phyloP scores from a whole-genome alignment of 1,284 basidiomycete species.

The Ceratobasidium sp. region DNA sequence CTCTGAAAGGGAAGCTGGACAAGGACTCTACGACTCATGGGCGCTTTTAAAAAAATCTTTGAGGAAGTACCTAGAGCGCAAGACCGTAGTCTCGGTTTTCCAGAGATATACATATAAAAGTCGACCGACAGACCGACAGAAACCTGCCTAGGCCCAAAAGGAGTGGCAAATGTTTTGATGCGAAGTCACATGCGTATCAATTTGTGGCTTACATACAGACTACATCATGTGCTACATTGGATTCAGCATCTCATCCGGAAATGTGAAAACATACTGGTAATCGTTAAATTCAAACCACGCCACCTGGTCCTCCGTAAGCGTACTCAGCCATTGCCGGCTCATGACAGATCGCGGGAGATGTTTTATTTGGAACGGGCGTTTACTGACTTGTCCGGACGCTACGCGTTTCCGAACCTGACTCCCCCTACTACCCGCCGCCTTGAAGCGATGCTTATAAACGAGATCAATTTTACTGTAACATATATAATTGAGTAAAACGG shows the following conservation, averaged over 20 bases:
- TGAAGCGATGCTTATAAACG: not conserved
- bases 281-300: not conserved
- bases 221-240: not conserved
- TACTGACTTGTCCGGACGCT: not conserved
- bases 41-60: too few species aligned
- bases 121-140: too few species aligned
- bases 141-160: too few species aligned
- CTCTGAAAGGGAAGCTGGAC: too few species aligned
- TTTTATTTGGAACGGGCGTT: not conserved
- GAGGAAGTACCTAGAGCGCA: too few species aligned
- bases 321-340: not conserved
- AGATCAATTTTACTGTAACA: not conserved
- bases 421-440: not conserved
- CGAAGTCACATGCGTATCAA: too few species aligned
- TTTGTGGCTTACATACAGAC: too few species aligned
- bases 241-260: not conserved
- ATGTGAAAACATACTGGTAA: not conserved
- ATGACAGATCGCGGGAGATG: not conserved
- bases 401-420: not conserved
- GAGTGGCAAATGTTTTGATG: too few species aligned
- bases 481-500: not conserved
- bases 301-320: not conserved
- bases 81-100: too few species aligned
- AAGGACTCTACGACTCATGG: too few species aligned
- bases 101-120: too few species aligned